Evolutionary conservation across 495 filamentous ascomycete species (phyloP).

Genomic region (Neurospora terricola): DNA sequence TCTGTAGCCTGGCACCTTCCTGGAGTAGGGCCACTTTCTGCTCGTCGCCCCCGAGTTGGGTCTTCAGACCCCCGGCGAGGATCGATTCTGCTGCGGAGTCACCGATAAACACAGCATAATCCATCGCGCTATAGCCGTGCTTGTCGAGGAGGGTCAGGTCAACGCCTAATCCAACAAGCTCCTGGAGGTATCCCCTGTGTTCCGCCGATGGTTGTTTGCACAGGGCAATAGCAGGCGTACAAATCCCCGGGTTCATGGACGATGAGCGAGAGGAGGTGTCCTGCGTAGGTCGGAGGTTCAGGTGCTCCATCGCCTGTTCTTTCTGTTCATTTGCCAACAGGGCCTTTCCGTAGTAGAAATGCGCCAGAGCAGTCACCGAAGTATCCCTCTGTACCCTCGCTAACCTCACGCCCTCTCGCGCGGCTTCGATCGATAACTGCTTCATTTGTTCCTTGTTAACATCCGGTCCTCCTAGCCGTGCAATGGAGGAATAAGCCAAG

Average conservation of each 20-base stretch:
- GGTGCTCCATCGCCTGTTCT: background rate
- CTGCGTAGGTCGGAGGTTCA: background rate
- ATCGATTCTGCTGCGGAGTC: constrained; percentile 9
- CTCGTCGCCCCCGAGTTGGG: background rate
- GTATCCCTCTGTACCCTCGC: background rate
- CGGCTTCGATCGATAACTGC: background rate
- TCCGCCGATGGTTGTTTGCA: constrained; percentile 25
- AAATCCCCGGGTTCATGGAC: background rate
- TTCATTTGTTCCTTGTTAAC: background rate
- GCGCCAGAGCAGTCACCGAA: background rate
- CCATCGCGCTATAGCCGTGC: constrained; percentile 21
- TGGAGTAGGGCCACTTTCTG: background rate
- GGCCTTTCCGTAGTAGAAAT: constrained; percentile 4
- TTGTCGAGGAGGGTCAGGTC: constrained; percentile 16
- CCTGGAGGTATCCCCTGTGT: constrained; percentile 14
- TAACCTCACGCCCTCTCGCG: background rate
- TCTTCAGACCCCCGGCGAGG: constrained; percentile 10
- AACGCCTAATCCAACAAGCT: constrained; percentile 16
- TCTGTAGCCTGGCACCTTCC: constrained; percentile 12
- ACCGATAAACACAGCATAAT: constrained; percentile 18
- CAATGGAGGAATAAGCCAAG: constrained; percentile 4
- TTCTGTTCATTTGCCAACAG: background rate
- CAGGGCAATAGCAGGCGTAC: constrained; percentile 22
- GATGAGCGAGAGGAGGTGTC: too few species aligned
- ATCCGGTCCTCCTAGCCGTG: background rate